phyloP scores from a whole-genome alignment of 2,329 filamentous ascomycete species.

The Plectosphaerella sp. region DNA sequence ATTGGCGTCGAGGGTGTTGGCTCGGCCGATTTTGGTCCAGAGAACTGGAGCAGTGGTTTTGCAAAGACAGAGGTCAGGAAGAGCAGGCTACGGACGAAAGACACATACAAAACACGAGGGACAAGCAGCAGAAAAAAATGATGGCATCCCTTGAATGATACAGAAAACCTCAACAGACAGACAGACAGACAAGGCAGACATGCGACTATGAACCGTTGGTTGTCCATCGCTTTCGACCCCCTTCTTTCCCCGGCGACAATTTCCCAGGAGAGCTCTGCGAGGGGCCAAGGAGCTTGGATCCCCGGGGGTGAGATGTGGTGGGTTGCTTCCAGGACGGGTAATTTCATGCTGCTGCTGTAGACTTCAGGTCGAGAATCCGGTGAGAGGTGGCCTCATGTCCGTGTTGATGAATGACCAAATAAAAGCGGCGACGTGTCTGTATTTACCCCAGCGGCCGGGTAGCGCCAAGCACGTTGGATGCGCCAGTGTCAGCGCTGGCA shows the following conservation, averaged over 20 bases:
- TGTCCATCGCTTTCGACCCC: slow-evolving; percentile 1
- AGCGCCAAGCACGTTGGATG: too few relatives aligned
- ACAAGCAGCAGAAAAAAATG: not conserved
- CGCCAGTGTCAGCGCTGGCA: too few relatives aligned
- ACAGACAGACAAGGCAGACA: too few relatives aligned
- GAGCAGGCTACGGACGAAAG: slow-evolving; percentile 3
- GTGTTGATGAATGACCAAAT: too few relatives aligned
- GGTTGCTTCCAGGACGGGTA: not conserved
- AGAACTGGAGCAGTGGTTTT: not conserved
- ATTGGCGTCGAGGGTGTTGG: too few relatives aligned
- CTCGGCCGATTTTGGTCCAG: too few relatives aligned
- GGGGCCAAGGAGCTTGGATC: slow-evolving; percentile 10
- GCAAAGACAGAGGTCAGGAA: slow-evolving; percentile 17
- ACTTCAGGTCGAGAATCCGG: too few relatives aligned
- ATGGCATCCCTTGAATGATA: not conserved
- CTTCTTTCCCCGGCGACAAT: slow-evolving; percentile 1
- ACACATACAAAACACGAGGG: not conserved
- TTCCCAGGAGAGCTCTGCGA: not conserved
- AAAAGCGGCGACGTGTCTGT: too few relatives aligned
- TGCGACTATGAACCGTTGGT: not conserved
- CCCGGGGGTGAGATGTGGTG: not conserved
- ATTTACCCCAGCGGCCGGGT: too few relatives aligned
- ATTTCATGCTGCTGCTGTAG: not conserved
- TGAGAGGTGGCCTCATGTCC: too few relatives aligned
- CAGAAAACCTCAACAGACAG: not conserved